phyloP scores from a whole-genome alignment of 2,329 filamentous ascomycete species.

The Penicillium sp. region DNA sequence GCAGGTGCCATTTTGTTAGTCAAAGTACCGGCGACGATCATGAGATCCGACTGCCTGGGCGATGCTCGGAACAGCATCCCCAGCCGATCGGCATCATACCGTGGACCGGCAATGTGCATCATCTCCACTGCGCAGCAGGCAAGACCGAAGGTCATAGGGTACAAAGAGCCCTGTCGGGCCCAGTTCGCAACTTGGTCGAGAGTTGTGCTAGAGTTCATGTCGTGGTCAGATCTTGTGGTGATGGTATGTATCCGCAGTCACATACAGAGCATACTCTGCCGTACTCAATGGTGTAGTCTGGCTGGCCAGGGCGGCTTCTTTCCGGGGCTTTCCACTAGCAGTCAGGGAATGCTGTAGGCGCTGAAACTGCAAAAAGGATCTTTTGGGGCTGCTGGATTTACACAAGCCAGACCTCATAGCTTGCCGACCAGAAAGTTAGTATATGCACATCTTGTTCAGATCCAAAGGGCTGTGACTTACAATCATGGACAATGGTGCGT shows the following conservation, averaged over 20 bases:
- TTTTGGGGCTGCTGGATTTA: not conserved
- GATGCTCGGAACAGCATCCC: conserved; percentile 88
- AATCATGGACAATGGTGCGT: no score
- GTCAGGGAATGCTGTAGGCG: not conserved
- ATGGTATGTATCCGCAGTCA: conserved; percentile 7
- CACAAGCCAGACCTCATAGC: no score
- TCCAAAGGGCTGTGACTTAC: no score
- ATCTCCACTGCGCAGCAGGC: conserved; percentile 91
- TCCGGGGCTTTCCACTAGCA: conserved; percentile 44
- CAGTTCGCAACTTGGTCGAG: conserved; percentile 80
- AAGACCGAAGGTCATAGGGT: conserved; percentile 91
- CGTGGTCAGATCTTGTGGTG: no score
- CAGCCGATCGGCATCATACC: conserved; percentile 85
- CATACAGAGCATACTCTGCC: conserved; percentile 55
- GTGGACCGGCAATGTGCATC: conserved; percentile 90
- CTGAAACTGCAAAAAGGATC: not conserved
- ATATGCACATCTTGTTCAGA: no score
- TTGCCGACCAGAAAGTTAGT: no score
- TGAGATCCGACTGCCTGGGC: conserved; percentile 82
- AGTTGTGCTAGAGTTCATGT: conserved; percentile 35
- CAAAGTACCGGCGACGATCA: conserved; percentile 87
- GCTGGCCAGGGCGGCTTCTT: conserved; percentile 51
- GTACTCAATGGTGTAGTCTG: conserved; percentile 54
- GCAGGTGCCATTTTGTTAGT: conserved; percentile 95
- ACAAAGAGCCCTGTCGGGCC: conserved; percentile 83